Evolutionary conservation across 345 rosid genomes (phyloP).

Genomic region (Eucalyptus sp.): DNA sequence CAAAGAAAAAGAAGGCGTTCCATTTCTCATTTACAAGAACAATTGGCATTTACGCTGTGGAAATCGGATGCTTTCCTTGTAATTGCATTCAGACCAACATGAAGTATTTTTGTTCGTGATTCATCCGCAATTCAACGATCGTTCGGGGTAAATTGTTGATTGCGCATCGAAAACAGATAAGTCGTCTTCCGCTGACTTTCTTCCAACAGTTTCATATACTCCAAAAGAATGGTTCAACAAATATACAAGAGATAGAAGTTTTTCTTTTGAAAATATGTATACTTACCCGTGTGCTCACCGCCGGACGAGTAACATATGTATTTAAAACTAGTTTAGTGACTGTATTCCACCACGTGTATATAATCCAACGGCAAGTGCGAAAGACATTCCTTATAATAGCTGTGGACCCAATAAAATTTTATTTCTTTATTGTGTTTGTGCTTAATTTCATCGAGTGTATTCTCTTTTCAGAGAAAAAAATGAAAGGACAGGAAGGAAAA

Average conservation of each 20-base stretch:
- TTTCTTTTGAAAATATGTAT: background rate
- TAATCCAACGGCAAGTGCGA: background rate
- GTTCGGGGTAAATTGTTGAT: no score
- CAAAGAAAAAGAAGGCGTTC: no score
- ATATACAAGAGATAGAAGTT: background rate
- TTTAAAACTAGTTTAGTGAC: no score
- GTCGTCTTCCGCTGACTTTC: no score
- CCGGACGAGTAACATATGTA: background rate
- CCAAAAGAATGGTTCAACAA: background rate
- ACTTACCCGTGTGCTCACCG: background rate
- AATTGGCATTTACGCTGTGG: no score
- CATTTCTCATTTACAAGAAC: no score
- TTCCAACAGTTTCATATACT: background rate
- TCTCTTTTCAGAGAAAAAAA: background rate
- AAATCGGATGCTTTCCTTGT: no score
- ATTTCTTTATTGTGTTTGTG: background rate
- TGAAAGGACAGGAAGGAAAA: background rate
- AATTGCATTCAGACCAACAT: no score
- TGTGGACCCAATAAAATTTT: background rate
- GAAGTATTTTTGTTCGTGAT: no score
- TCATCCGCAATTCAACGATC: no score
- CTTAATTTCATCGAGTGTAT: background rate
- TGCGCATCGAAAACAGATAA: no score
- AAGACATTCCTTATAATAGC: background rate
- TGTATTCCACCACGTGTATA: background rate